Percentiles rank a stretch among this genome's conserved stretches.
Conservation (phyloP, 768 basidiomycete genomes). For the Trichaptum fuscoviolaceum region DNA sequence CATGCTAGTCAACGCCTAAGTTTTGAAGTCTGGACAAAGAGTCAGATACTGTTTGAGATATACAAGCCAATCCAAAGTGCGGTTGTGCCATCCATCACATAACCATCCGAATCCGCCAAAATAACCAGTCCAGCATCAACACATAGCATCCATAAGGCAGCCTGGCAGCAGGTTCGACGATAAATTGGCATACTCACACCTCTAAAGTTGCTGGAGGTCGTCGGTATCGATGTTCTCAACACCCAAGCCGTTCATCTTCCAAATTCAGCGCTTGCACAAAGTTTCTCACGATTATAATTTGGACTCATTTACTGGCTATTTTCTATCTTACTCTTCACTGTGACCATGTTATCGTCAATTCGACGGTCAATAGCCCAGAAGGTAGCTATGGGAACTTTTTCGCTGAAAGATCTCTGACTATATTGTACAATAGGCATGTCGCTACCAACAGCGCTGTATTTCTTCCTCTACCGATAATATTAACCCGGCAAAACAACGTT, state of each 20-base stretch:
- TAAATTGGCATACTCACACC: conserved; percentile 2
- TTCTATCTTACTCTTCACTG: neutral
- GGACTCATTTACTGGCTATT: neutral
- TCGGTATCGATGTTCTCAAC: neutral
- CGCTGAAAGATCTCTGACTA: neutral
- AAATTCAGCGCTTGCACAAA: neutral
- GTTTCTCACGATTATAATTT: neutral
- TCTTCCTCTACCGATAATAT: neutral
- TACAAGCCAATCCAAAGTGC: conserved; percentile 26
- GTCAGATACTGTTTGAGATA: neutral
- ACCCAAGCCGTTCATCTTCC: neutral
- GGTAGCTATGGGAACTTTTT: neutral
- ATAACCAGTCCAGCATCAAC: conserved; percentile 3
- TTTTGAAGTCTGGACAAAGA: neutral
- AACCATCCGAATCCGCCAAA: conserved; percentile 4
- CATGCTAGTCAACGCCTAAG: conserved; percentile 43
- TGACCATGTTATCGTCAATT: neutral
- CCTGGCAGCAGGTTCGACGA: neutral
- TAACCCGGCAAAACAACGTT: neutral
- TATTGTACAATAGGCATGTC: neutral
- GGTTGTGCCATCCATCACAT: conserved; percentile 35
- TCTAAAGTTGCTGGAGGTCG: conserved; percentile 2
- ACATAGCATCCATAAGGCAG: neutral
- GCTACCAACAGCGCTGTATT: neutral
- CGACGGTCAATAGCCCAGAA: neutral